These are phyloP conservation scores for Phalaenopsis equestris DNA, from an alignment of 106 monocot species.

Conservation along the genomic window DNA sequence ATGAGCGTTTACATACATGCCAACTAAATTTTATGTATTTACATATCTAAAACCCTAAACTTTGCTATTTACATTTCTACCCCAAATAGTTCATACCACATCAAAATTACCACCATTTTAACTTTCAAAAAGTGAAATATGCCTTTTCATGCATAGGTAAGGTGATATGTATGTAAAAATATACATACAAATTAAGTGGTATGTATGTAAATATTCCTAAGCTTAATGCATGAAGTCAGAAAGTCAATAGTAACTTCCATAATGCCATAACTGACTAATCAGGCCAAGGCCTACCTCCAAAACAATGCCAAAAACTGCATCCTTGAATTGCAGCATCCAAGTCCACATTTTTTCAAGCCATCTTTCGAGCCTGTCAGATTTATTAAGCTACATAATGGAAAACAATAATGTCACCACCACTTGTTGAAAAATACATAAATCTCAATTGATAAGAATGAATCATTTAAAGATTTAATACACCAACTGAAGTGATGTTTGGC, in stretches of 20 bases:
- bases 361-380: constrained; percentile 35
- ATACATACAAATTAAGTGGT: too few relatives aligned
- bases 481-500: neutral
- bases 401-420: neutral
- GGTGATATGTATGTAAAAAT: too few relatives aligned
- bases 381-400: constrained; percentile 38
- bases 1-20: too few relatives aligned
- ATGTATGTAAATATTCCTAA: neutral
- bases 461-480: neutral
- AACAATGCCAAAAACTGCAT: constrained; percentile 43
- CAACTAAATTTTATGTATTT: too few relatives aligned
- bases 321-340: constrained; percentile 75
- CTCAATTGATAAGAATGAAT: too few relatives aligned
- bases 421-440: neutral
- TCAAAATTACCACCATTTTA: too few relatives aligned
- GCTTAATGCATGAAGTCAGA: neutral
- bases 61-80: too few relatives aligned
- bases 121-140: too few relatives aligned
- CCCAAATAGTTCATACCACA: too few relatives aligned
- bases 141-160: too few relatives aligned
- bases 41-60: too few relatives aligned
- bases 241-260: neutral
- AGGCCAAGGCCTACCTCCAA: constrained; percentile 38
- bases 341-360: constrained; percentile 85
- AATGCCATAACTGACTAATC: neutral